phyloP scores from a whole-genome alignment of 768 basidiomycete species.

The Chalciporus sphaerocephalus region DNA sequence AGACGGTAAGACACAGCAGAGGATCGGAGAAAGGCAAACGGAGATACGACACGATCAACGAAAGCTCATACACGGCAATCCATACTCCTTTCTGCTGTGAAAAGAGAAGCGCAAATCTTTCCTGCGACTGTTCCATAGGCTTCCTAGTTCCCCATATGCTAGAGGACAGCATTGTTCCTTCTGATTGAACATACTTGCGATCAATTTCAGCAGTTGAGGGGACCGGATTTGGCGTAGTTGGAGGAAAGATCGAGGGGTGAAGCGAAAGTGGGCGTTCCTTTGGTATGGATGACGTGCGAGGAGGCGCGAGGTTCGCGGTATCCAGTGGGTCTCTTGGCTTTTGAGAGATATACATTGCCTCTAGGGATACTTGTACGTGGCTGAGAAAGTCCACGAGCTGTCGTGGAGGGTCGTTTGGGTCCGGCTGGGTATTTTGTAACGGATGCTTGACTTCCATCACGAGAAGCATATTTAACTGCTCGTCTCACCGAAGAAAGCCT shows the following conservation, averaged over 20 bases:
- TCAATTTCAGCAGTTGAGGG: conserved; percentile 72
- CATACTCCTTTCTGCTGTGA: conserved; percentile 56
- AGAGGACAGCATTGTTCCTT: conserved; percentile 69
- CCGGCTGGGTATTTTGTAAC: conserved; percentile 31
- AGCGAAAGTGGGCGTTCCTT: conserved; percentile 33
- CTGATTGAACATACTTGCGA: conserved; percentile 68
- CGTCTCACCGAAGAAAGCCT: conserved; percentile 77
- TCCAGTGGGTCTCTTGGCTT: conserved; percentile 35
- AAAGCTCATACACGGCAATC: conserved; percentile 77
- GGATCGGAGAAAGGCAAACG: conserved; percentile 67
- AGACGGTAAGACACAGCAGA: conserved; percentile 77
- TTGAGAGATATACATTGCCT: conserved; percentile 74
- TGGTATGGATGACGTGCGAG: conserved; percentile 47
- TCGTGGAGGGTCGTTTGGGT: conserved; percentile 27
- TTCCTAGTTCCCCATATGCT: conserved; percentile 69
- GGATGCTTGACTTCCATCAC: conserved; percentile 33
- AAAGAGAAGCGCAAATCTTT: conserved; percentile 65
- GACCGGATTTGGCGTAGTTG: conserved; percentile 79
- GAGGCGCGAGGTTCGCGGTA: conserved; percentile 42
- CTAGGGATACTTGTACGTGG: conserved; percentile 73
- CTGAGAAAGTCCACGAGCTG: conserved; percentile 56
- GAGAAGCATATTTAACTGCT: conserved; percentile 49
- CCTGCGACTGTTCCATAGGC: conserved; percentile 39
- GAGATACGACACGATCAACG: conserved; percentile 74
- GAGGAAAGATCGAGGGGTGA: conserved; percentile 72